phyloP scores from a whole-genome alignment of 805 yeast genomes.

The Nakazawaea molendinolei region DNA sequence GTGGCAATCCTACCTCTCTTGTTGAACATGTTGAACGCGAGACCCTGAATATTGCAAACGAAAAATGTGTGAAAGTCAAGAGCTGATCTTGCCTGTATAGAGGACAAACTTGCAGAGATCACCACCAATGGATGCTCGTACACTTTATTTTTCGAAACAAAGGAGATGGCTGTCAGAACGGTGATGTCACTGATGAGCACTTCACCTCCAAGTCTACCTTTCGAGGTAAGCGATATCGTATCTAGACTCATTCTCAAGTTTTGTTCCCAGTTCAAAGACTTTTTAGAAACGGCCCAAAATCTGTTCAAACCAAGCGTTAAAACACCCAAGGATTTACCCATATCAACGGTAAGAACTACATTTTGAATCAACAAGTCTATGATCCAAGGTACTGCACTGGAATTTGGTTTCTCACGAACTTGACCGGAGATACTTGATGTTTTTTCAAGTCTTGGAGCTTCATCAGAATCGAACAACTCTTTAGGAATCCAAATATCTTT shows the following conservation, averaged over 20 bases:
- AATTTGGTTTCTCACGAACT: slow-evolving; percentile 51
- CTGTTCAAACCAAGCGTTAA: slow-evolving; percentile 47
- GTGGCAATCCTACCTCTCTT: slow-evolving; percentile 44
- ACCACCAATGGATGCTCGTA: slow-evolving; percentile 62
- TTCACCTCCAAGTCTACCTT: slow-evolving; percentile 77
- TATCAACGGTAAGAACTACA: slow-evolving; percentile 52
- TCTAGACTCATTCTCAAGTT: slow-evolving; percentile 57
- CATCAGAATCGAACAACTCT: slow-evolving; percentile 19
- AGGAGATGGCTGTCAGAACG: slow-evolving; percentile 60
- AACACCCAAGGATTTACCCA: slow-evolving; percentile 80
- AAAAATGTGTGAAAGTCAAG: slow-evolving; percentile 85
- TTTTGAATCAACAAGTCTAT: slow-evolving; percentile 50
- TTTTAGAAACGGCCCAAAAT: slow-evolving; percentile 65
- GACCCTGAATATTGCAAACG: slow-evolving; percentile 43
- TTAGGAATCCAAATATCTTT: slow-evolving; percentile 73
- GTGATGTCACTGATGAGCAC: slow-evolving; percentile 43
- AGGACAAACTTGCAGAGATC: slow-evolving; percentile 48
- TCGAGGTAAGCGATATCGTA: slow-evolving; percentile 41
- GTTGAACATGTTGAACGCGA: slow-evolving; percentile 57
- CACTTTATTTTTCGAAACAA: slow-evolving; percentile 46
- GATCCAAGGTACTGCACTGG: slow-evolving; percentile 71
- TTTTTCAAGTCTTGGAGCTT: slow-evolving; percentile 14
- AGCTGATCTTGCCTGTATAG: slow-evolving; percentile 53
- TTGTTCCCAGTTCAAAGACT: slow-evolving; percentile 65
- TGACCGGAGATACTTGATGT: slow-evolving; percentile 31